phyloP scores from a whole-genome alignment of 306 rosid species.

The Carpinus viminea region DNA sequence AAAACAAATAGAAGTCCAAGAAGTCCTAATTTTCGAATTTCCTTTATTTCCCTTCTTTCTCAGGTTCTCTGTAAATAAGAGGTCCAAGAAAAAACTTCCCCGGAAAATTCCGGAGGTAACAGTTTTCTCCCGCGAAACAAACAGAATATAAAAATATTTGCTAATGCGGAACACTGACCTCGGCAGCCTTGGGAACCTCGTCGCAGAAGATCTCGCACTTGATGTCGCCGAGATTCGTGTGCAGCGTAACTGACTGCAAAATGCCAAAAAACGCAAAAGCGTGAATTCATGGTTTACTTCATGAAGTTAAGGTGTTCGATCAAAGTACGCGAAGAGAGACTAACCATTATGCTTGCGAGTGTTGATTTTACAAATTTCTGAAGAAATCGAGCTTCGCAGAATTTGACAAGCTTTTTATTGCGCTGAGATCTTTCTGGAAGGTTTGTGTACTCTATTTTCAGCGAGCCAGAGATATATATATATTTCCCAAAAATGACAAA shows the following conservation, averaged over 20 bases:
- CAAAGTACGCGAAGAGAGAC: conserved; percentile 1
- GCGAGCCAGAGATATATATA: background rate
- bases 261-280: background rate
- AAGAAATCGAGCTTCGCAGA: conserved; percentile 2
- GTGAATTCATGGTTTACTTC: background rate
- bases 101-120: background rate
- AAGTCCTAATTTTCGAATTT: too few relatives aligned
- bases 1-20: too few relatives aligned
- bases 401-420: background rate
- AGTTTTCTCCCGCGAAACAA: background rate
- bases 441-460: background rate
- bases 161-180: conserved; percentile 41
- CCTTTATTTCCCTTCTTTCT: background rate
- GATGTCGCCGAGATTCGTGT: conserved; percentile 93
- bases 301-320: conserved; percentile 15
- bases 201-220: conserved; percentile 94
- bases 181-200: conserved; percentile 84
- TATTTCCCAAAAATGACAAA: too few relatives aligned
- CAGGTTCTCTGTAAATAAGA: background rate
- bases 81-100: background rate
- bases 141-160: background rate
- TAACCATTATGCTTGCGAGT: conserved; percentile 21
- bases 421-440: background rate
- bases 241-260: conserved; percentile 79
- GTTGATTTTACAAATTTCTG: background rate